phyloP scores from a whole-genome alignment of 2,329 filamentous ascomycete genomes.

The Arthrobotrys sphaeroides region DNA sequence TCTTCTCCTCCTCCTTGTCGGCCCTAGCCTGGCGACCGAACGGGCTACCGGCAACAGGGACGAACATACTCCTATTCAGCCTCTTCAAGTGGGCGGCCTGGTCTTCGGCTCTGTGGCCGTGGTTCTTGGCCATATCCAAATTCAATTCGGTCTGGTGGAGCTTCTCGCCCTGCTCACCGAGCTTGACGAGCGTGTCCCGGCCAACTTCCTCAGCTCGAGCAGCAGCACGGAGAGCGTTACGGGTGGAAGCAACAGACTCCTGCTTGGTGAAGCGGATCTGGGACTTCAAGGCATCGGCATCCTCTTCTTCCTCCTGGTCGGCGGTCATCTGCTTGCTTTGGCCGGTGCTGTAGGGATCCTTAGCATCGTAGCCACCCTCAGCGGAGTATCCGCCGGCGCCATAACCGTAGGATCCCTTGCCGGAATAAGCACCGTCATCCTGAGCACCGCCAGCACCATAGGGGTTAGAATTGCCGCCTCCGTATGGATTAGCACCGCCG shows the following conservation, averaged over 20 bases:
- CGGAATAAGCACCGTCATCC: not conserved
- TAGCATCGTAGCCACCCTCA: conserved; percentile 11
- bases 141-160: conserved; percentile 85
- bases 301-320: conserved; percentile 77
- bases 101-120: conserved; percentile 79
- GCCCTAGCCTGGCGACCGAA: conserved; percentile 76
- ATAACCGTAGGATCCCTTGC: conserved; percentile 2
- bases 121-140: conserved; percentile 79
- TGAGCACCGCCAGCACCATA: conserved; percentile 14
- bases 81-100: conserved; percentile 84
- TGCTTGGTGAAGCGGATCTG: conserved; percentile 80
- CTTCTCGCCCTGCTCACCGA: conserved; percentile 81
- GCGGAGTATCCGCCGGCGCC: conserved; percentile 24
- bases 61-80: conserved; percentile 90
- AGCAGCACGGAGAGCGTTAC: conserved; percentile 74
- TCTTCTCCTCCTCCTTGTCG: conserved; percentile 72
- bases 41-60: conserved; percentile 78
- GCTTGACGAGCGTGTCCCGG: conserved; percentile 74
- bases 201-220: conserved; percentile 76
- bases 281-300: conserved; percentile 75
- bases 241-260: conserved; percentile 76
- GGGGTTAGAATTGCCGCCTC: conserved; percentile 16
- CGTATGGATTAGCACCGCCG: conserved; percentile 25
- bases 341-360: conserved; percentile 19
- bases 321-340: conserved; percentile 74